A percentile compares a stretch with the other conserved stretches of the same genome.
Evolutionary conservation across 1,284 basidiomycete genomes (phyloP).

Genomic region (Irpex lacteus): DNA sequence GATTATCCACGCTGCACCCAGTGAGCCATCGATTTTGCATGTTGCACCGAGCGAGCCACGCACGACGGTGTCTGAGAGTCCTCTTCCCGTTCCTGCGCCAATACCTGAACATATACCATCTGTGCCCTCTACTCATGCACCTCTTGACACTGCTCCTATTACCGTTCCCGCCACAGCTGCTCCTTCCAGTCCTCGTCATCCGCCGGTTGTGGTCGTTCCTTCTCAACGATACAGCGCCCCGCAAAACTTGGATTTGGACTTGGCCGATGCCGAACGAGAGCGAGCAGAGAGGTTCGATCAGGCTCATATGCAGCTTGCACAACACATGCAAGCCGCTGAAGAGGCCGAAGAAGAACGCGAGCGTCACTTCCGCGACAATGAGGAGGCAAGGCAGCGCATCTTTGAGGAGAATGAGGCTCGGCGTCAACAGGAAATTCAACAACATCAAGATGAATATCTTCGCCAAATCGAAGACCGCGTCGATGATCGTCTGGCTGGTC

Average conservation of each 20-base stretch:
- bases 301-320: slow-evolving; percentile 42
- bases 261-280: slow-evolving; percentile 49
- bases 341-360: slow-evolving; percentile 63
- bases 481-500: slow-evolving; percentile 28
- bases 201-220: slow-evolving; percentile 5
- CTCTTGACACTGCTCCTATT: background rate
- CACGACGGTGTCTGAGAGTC: background rate
- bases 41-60: background rate
- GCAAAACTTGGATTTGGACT: slow-evolving; percentile 35
- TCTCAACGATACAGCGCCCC: slow-evolving; percentile 26
- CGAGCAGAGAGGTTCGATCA: slow-evolving; percentile 55
- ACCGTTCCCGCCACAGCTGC: background rate
- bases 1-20: background rate
- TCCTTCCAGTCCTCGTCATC: background rate
- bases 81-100: slow-evolving; percentile 5
- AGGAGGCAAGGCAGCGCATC: slow-evolving; percentile 59
- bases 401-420: slow-evolving; percentile 59
- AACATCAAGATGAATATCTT: slow-evolving; percentile 50
- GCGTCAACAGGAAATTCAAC: slow-evolving; percentile 45
- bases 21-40: background rate
- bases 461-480: slow-evolving; percentile 46
- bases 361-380: slow-evolving; percentile 55
- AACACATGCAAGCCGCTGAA: slow-evolving; percentile 44
- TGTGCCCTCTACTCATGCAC: background rate
- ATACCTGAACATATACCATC: background rate